Evolutionary conservation across 805 yeast species (phyloP), one percentile per base, ranked within the genome.

Genomic region (Brettanomyces naardenensis): DNA sequence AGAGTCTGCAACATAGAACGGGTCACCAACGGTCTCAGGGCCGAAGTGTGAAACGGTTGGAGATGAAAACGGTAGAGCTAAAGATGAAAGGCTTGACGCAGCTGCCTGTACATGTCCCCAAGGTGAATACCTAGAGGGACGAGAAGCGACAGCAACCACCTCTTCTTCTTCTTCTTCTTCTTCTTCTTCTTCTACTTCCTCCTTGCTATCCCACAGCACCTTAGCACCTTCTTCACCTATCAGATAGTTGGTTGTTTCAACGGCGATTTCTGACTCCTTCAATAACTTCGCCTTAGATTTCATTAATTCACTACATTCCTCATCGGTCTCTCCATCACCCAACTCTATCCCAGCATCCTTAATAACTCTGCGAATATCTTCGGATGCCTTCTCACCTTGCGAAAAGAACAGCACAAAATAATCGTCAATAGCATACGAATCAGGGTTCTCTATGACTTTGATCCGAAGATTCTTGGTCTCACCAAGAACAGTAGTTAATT

Each of bases 361-460:
- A 28, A 78, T 54, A 0, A 62, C 62, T 2, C 62, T 52, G 35
- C 63, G 62, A 35, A 79, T 64, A 2, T 60, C 59, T 4, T 52
- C 43, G 3, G 61, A 59, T 2, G 71, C 73, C 6, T 58, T 61
- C 9, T 63, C 63, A 2, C 78, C 80, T 7, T 60, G 57, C 17
- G 67, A 62, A 53, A 85, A 79, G 42, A 85, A 80, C 54, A 85
- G 70, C 45, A 88, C 71, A 44, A 75, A 75, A 44, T 79, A 75
- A 35, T 79, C 85, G 49, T 84, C 88, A n/a, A 78, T 51, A 0
- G 77, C 78, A 52, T 58, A 75, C 1, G 74, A 59, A 1, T 66
- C 68, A 5, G 66, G 60, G 36, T 69, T 68, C 45, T 79, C 85
- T 32, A 78, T 54, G 3, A 80, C 85, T 37, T 75, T 71, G n/a